Evolutionary conservation across 2,329 filamentous ascomycete species (phyloP).

Genomic region (Trichoderma brevicompactum): DNA sequence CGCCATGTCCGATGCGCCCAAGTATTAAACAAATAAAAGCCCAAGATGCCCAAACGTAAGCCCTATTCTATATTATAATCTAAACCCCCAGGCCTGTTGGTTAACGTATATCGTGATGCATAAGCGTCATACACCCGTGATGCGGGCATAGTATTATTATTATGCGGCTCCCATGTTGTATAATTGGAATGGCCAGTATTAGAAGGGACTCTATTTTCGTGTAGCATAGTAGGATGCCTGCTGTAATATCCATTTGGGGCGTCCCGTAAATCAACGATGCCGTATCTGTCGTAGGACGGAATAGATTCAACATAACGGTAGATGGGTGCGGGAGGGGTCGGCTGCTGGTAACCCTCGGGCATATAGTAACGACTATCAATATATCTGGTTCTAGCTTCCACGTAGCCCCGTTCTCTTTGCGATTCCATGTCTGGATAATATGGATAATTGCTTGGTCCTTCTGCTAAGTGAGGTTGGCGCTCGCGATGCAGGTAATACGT

Average conservation of each 20-base stretch:
- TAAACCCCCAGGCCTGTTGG: slow-evolving; percentile 23
- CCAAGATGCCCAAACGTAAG: no score
- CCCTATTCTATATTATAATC: neutral
- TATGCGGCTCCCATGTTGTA: slow-evolving; percentile 16
- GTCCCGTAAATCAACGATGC: slow-evolving; percentile 53
- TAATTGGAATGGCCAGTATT: slow-evolving; percentile 32
- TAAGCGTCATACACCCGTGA: slow-evolving; percentile 47
- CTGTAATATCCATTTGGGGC: slow-evolving; percentile 53
- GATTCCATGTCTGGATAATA: neutral
- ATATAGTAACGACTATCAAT: neutral
- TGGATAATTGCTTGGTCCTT: neutral
- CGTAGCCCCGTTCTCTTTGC: neutral
- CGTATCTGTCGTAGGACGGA: slow-evolving; percentile 43
- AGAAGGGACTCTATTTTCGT: slow-evolving; percentile 37
- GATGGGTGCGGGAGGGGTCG: neutral
- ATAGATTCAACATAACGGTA: slow-evolving; percentile 11
- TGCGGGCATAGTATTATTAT: neutral
- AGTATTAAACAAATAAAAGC: neutral
- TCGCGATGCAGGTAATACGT: neutral
- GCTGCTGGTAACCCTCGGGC: neutral
- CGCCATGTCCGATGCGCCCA: neutral
- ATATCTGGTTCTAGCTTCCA: neutral
- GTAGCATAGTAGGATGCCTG: slow-evolving; percentile 46
- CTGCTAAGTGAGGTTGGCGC: neutral
- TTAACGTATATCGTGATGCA: slow-evolving; percentile 48